These are phyloP conservation scores for Spiraea crenata DNA, from an alignment of 331 rosid genomes.

Conservation along the genomic window DNA sequence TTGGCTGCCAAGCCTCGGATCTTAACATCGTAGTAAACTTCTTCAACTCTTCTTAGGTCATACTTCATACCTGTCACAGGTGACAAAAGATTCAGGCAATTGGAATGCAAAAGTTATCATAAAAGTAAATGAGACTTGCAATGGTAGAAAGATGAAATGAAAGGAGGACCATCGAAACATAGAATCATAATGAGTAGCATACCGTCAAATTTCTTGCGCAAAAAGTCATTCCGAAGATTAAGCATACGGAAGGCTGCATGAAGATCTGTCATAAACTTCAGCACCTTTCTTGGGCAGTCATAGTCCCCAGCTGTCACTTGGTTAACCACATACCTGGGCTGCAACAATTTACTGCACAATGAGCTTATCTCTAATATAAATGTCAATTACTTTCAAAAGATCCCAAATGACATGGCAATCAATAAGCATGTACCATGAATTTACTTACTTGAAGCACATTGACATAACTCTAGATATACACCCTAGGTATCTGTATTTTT, in stretches of 20 bases:
- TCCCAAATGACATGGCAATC: background rate
- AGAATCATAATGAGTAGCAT: conserved; percentile 2
- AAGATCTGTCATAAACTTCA: conserved; percentile 88
- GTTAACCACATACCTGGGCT: conserved; percentile 98
- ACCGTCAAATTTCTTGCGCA: conserved; percentile 95
- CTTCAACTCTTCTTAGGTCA: conserved; percentile 86
- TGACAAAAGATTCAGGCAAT: no score
- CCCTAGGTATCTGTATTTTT: background rate
- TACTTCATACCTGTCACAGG: conserved; percentile 95
- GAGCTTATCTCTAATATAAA: background rate
- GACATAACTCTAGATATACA: background rate
- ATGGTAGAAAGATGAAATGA: background rate
- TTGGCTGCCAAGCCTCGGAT: conserved; percentile 74
- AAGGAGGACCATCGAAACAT: conserved; percentile 4
- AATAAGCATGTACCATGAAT: background rate
- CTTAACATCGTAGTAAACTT: conserved; percentile 90
- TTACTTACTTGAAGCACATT: conserved; percentile 3
- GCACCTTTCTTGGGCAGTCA: conserved; percentile 89
- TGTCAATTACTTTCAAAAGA: background rate
- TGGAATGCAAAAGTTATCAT: background rate
- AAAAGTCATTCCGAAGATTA: conserved; percentile 89
- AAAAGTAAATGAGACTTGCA: background rate
- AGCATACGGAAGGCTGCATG: conserved; percentile 93
- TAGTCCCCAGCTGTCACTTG: conserved; percentile 94
- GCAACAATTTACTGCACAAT: conserved; percentile 30